Evolutionary conservation across 345 rosid species (phyloP), one percentile per base, ranked within the genome.

Genomic region (Syzygium aqueum): DNA sequence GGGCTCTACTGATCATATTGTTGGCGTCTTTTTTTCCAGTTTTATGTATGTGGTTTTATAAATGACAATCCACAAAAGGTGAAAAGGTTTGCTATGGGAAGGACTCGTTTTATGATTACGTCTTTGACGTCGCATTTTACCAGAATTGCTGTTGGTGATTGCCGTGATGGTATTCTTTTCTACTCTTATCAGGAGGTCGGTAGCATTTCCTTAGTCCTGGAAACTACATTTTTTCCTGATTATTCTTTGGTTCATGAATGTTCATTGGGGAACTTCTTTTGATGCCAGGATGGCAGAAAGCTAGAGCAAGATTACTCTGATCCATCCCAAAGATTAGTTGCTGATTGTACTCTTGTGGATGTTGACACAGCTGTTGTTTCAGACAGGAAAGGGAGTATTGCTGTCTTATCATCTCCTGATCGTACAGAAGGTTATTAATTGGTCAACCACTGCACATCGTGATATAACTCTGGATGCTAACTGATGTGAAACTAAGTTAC

Each of bases 161-260:
- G 99, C 91, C 99, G 99, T 84, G 99, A 97, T 89, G 99, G 99
- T 89, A 93, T 97, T 89, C 95, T 96, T 87, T 97, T 97, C 86
- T 97, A 94, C 89, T 91, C 97, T 51, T 97, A 93, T 91, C 93
- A 94, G 8, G 99, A 95, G 99, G 99, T 97, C 87, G 85, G 93
- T 77, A 80, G 87, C 86, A 63, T 86, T 37, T 88, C 59, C 85
- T 86, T 61, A 43, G 84, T 85, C 77, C 17, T 84, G 57, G 77
- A 46, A 63, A 46, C 37, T 28, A 19, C 67, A 30, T 85, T 57
- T 67, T 67, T 33, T 65, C 43, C 53, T 46, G 37, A 51, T 50
- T 53, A 40, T 46, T 65, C 59, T 46, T 30, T 49, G 37, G 33
- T 63, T 82, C 52, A 65, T 85, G 77, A 54, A 86, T 89, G 7